phyloP scores from a whole-genome alignment of 176 grass and related monocot genomes.

The Oryza rufipogon region DNA sequence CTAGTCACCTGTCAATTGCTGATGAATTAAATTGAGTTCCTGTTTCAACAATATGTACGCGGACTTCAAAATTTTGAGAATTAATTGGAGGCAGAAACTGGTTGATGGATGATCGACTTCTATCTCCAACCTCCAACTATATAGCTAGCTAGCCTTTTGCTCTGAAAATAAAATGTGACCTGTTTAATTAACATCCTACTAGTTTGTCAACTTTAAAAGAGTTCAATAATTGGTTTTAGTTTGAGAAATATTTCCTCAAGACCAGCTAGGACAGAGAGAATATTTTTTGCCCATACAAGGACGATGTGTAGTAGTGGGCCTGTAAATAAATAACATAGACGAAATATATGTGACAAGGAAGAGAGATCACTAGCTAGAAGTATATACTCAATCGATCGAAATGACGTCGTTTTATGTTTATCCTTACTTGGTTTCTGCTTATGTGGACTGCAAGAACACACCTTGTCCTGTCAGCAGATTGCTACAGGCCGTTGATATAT shows the following conservation, averaged over 20 bases:
- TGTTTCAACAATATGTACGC: background rate
- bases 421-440: conserved; percentile 24
- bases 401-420: conserved; percentile 39
- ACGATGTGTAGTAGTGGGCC: background rate
- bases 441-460: conserved; percentile 41
- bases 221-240: background rate
- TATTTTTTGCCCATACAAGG: background rate
- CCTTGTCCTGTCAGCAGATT: conserved; percentile 42
- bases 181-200: too few species aligned
- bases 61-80: background rate
- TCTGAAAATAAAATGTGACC: too few species aligned
- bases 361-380: conserved; percentile 1
- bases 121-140: background rate
- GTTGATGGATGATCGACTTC: background rate
- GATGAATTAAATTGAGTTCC: background rate
- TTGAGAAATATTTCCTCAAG: background rate
- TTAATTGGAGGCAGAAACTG: background rate
- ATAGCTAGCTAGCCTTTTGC: too few species aligned
- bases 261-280: background rate
- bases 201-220: background rate
- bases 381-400: conserved; percentile 18
- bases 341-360: conserved; percentile 2
- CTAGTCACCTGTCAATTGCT: background rate
- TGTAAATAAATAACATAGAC: background rate
- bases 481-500: conserved; percentile 38